Base-by-base conservation (phyloP, 2,329 filamentous ascomycete genomes). In the Pseudogymnoascus sp. region DNA sequence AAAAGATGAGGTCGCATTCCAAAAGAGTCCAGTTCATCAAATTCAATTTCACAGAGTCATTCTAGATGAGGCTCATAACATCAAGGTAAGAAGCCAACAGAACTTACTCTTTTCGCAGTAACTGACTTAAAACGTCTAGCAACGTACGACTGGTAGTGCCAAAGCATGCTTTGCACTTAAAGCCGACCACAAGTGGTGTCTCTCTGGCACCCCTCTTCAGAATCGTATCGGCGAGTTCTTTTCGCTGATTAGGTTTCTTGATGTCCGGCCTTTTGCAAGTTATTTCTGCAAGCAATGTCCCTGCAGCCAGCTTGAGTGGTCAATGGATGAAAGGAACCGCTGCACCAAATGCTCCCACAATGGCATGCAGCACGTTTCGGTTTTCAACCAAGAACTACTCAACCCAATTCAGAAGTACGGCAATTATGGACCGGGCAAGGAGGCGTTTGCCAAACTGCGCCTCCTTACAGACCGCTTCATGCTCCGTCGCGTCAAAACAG, bases 221-320 rank as follows among this genome's bases (percentile, higher is more conserved):
- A 99, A 97, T 71, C 88, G 93, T 60, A 97, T 97, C 66, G 93
- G 94, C 70, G 93, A 97, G 73, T 95, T 97, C 74, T 97, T 97
- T 75, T 97, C 93, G 0, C 79, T 97, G 21, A 80, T 99, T 61
- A 88, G 94, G 2, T 99, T 99, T 74, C 82, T 99, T 31, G 89
- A 96, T 72, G 81, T 97, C 36, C 82, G 83, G 7, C 93, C 93
- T 0, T 97, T 97, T 73, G 88, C 93, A 6, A 92, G 90, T 66
- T 99, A 99, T 72, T 88, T 97, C 66, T 99, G 94, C 80, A 94
- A 93, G 72, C 81, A 85, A 62, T 99, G 94, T 71, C 73, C 81
- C 4, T 99, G 94, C 73, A 84, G 88, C 58, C 83, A 84, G 61
- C 77, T 96, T 3, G 90, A 97, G 68, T 99, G 94, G 94, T 80